Evolutionary conservation across 2,329 filamentous ascomycete species (phyloP).

Genomic region (Aspergillus hiratsukae): DNA sequence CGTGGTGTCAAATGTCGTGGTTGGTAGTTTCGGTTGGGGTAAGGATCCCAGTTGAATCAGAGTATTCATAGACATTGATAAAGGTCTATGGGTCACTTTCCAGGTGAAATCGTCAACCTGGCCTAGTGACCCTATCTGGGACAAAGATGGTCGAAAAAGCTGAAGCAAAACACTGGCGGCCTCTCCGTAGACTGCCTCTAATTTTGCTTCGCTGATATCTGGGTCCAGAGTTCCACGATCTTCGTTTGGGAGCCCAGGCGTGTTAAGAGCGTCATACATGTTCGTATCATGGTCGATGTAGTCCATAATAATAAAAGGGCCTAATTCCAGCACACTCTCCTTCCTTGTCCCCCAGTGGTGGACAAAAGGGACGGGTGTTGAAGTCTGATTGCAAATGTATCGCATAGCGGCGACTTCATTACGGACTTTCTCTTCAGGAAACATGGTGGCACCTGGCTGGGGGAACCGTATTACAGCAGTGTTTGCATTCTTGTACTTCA

Average conservation of each 20-base stretch:
- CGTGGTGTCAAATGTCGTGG: conserved; percentile 22
- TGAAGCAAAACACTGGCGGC: conserved; percentile 41
- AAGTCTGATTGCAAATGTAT: background rate
- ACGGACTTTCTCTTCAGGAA: background rate
- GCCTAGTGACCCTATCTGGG: conserved; percentile 36
- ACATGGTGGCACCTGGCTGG: background rate
- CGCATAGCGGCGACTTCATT: background rate
- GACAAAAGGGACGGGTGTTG: background rate
- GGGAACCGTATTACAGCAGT: background rate
- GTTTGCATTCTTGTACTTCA: background rate
- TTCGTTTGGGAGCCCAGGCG: background rate
- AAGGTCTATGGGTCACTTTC: conserved; percentile 29
- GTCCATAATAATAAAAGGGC: background rate
- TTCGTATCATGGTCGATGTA: background rate
- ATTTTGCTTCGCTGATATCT: background rate
- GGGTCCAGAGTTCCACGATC: conserved; percentile 3
- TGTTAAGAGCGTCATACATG: background rate
- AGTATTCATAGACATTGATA: conserved; percentile 43
- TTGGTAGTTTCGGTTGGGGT: conserved; percentile 11
- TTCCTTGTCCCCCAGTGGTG: background rate
- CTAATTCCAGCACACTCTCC: conserved; percentile 1
- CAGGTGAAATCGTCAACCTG: conserved; percentile 17
- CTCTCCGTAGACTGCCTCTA: conserved; percentile 28
- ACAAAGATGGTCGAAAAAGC: conserved; percentile 31
- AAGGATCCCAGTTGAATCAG: conserved; percentile 20